These are phyloP conservation scores for Pythium brachiatum DNA, from an alignment of 352 stramenopile genomes.

Conservation along the genomic window DNA sequence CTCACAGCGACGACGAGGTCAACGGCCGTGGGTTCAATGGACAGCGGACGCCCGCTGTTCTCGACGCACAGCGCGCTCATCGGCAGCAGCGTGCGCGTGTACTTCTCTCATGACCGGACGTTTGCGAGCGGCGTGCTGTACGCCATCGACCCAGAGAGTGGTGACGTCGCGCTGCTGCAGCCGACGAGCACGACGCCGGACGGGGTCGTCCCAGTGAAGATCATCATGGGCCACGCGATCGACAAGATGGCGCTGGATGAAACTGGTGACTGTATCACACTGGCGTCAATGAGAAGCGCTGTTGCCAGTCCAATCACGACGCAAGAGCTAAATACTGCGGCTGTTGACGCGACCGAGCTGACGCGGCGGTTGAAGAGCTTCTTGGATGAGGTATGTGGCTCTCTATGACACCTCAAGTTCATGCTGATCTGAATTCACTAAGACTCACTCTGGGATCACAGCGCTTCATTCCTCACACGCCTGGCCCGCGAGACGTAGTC, in stretches of 20 bases:
- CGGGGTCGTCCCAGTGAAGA: slow-evolving; percentile 24
- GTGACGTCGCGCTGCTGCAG: slow-evolving; percentile 44
- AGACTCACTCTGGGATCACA: neutral
- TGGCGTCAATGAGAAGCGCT: neutral
- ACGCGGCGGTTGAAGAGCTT: neutral
- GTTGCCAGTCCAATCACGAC: neutral
- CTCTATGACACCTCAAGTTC: too few species aligned
- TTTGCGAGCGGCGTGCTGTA: slow-evolving; percentile 44
- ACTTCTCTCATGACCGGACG: slow-evolving; percentile 33
- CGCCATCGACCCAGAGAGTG: slow-evolving; percentile 54
- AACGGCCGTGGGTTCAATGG: neutral
- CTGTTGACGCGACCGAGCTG: neutral
- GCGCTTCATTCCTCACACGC: slow-evolving; percentile 19
- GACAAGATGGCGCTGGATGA: slow-evolving; percentile 20
- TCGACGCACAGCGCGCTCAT: slow-evolving; percentile 29
- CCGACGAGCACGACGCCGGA: neutral
- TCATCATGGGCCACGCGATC: slow-evolving; percentile 36
- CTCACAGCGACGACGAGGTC: neutral
- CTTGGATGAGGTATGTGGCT: slow-evolving; percentile 13
- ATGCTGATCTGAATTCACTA: neutral
- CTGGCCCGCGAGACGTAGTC: neutral
- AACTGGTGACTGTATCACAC: slow-evolving; percentile 13
- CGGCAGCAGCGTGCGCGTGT: slow-evolving; percentile 35
- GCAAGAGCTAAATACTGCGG: neutral
- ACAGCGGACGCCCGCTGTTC: slow-evolving; percentile 14